Evolutionary conservation across 148 eudicot species (phyloP).

Genomic region (Rhododendron mucronatum): DNA sequence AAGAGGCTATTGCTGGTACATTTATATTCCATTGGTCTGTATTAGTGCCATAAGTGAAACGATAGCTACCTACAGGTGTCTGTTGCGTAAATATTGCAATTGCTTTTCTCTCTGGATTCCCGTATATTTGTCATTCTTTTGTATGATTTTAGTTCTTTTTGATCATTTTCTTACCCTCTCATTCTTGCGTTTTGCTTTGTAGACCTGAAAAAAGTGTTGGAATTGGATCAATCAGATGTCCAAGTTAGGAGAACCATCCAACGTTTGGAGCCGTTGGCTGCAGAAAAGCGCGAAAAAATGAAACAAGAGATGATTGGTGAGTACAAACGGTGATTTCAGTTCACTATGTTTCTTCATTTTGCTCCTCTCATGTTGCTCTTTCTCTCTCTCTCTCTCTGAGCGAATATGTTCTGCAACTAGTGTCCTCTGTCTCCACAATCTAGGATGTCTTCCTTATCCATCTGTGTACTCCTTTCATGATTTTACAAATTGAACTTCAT

Average conservation of each 20-base stretch:
- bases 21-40: not conserved
- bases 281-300: slow-evolving; percentile 88
- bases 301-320: slow-evolving; percentile 96
- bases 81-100: not conserved
- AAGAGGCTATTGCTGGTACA: slow-evolving; percentile 86
- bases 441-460: not conserved
- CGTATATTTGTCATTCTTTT: not conserved
- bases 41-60: not conserved
- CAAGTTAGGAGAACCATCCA: slow-evolving; percentile 72
- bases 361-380: not conserved
- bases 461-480: not conserved
- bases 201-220: slow-evolving; percentile 84
- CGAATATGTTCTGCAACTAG: not conserved
- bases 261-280: slow-evolving; percentile 85
- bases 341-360: not conserved
- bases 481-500: not conserved
- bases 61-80: not conserved
- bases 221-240: slow-evolving; percentile 70
- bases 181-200: slow-evolving; percentile 10
- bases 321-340: not conserved
- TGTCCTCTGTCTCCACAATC: not conserved
- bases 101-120: not conserved
- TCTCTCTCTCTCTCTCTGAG: not conserved
- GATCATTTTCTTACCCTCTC: not conserved
- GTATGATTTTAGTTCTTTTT: not conserved